phyloP scores from a whole-genome alignment of 2,329 filamentous ascomycete genomes.

The Arthroderma sp. region DNA sequence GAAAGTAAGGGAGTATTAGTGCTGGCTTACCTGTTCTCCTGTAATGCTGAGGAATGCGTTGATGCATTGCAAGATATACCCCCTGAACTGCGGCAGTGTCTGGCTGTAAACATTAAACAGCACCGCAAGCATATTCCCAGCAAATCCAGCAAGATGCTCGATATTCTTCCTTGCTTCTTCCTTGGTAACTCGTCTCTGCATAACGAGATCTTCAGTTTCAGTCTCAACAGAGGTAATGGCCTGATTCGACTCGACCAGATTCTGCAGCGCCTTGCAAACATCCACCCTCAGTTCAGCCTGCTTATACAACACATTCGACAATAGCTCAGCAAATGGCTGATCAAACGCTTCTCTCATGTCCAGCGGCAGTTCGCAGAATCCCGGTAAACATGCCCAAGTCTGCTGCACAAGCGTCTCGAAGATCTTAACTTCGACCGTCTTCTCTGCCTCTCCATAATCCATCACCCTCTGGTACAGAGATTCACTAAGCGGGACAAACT shows the following conservation, averaged over 20 bases:
- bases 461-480: conserved; percentile 78
- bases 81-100: conserved; percentile 82
- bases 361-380: conserved; percentile 85
- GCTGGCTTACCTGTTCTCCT: conserved; percentile 42
- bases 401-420: conserved; percentile 94
- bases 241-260: conserved; percentile 83
- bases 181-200: conserved; percentile 68
- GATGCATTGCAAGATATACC: conserved; percentile 84
- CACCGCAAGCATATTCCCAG: conserved; percentile 83
- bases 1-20: conserved; percentile 12
- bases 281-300: conserved; percentile 78
- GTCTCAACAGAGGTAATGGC: conserved; percentile 59
- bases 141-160: conserved; percentile 63
- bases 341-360: conserved; percentile 70
- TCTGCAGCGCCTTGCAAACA: conserved; percentile 74
- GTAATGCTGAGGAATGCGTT: conserved; percentile 90
- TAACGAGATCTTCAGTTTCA: conserved; percentile 58
- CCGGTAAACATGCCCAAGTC: conserved; percentile 85
- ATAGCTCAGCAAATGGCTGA: conserved; percentile 73
- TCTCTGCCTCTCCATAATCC: conserved; percentile 67
- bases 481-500: conserved; percentile 83
- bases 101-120: conserved; percentile 99
- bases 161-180: conserved; percentile 66
- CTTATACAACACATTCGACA: conserved; percentile 85
- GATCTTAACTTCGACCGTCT: conserved; percentile 94